Conservation (phyloP, 805 yeast species). For the Candida sphagnicola region DNA sequence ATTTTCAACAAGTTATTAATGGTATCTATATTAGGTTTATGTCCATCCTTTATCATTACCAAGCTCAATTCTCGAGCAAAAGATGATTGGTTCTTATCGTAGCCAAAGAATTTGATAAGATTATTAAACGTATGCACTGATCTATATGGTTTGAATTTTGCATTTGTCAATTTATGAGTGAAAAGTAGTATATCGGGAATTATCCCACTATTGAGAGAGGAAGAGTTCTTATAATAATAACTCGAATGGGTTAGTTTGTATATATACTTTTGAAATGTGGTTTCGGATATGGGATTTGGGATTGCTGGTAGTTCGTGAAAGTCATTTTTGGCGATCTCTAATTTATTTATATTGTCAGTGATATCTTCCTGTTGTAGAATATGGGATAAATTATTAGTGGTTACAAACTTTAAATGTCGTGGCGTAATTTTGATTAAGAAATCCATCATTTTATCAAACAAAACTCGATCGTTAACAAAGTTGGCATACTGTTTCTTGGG, state of each 20-base stretch:
- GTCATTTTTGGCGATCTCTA: slow-evolving; percentile 16
- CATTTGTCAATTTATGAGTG: slow-evolving; percentile 34
- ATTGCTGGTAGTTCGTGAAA: slow-evolving; percentile 32
- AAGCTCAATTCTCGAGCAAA: slow-evolving; percentile 37
- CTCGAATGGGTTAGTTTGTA: slow-evolving; percentile 32
- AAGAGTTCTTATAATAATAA: slow-evolving; percentile 27
- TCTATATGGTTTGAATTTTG: slow-evolving; percentile 23
- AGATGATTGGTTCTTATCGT: slow-evolving; percentile 34
- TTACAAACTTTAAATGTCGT: slow-evolving; percentile 17
- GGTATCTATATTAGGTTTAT: slow-evolving; percentile 36
- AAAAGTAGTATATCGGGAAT: slow-evolving; percentile 34
- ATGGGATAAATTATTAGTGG: slow-evolving; percentile 11
- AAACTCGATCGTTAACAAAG: slow-evolving; percentile 24
- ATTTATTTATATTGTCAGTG: slow-evolving; percentile 8
- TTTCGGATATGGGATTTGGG: slow-evolving; percentile 22
- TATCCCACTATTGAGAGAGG: slow-evolving; percentile 31
- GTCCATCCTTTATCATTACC: slow-evolving; percentile 40
- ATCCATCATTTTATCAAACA: slow-evolving; percentile 30
- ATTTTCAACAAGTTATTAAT: slow-evolving; percentile 33
- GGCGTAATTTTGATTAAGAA: slow-evolving; percentile 31
- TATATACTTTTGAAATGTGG: slow-evolving; percentile 31
- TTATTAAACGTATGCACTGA: slow-evolving; percentile 36
- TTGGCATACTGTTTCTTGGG: slow-evolving; percentile 16
- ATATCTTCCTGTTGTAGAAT: slow-evolving; percentile 16
- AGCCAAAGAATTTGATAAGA: slow-evolving; percentile 38